These are phyloP conservation scores for Trypanosoma cruzi DNA, from an alignment of 208 protist species.

Conservation along the genomic window DNA sequence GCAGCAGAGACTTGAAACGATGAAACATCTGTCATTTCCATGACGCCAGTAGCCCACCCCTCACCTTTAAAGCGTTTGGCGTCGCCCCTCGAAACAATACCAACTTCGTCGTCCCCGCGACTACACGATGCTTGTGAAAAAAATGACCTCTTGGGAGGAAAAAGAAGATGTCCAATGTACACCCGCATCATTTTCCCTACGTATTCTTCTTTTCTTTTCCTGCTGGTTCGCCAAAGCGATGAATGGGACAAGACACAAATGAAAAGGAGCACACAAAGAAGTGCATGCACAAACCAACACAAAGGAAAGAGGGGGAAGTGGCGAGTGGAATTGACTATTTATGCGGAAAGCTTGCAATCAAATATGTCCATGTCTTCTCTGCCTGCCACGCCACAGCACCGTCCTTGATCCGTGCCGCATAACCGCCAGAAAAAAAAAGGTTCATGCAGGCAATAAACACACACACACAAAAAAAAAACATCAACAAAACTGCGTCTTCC, in stretches of 20 bases:
- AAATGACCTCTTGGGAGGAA: conserved; percentile 5
- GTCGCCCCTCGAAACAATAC: not conserved
- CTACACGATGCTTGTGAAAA: not conserved
- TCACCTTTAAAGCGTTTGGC: conserved; percentile 25
- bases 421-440: too few relatives aligned
- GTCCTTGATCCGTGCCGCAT: too few relatives aligned
- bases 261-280: not conserved
- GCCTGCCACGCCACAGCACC: not conserved
- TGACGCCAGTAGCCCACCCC: not conserved
- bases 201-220: conserved; percentile 1
- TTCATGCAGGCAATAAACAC: too few relatives aligned
- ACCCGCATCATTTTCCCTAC: conserved; percentile 11
- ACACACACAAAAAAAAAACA: too few relatives aligned
- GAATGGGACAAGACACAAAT: conserved; percentile 10
- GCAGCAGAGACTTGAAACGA: not conserved
- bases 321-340: not conserved
- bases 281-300: not conserved
- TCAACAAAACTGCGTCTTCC: not conserved
- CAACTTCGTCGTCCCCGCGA: not conserved
- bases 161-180: conserved; percentile 32
- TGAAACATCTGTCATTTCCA: not conserved
- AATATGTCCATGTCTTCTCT: not conserved
- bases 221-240: not conserved
- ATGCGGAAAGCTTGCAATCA: not conserved
- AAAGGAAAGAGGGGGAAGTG: not conserved